Conservation (phyloP, 306 rosid genomes). For the Fragaria nilgerrensis region DNA sequence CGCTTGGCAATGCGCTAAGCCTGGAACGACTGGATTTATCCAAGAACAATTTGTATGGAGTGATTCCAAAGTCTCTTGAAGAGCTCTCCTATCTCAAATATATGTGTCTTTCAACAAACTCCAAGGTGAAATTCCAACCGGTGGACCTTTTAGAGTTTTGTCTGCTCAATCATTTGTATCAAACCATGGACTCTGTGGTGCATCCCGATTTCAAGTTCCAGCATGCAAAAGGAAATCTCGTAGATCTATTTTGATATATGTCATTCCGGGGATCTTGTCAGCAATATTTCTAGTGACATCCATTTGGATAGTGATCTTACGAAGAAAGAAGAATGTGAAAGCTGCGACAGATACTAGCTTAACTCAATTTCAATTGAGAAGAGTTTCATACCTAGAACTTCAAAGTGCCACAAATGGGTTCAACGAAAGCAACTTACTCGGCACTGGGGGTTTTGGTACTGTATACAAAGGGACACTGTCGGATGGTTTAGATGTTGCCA, state of each 20-base stretch:
- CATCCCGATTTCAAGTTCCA: neutral
- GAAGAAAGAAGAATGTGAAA: neutral
- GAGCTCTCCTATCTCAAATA: neutral
- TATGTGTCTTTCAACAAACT: conserved; percentile 15
- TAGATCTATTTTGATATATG: neutral
- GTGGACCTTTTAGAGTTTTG: conserved; percentile 15
- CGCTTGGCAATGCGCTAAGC: neutral
- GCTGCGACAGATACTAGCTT: neutral
- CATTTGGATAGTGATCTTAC: neutral
- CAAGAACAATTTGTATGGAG: neutral
- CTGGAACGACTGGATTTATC: conserved; percentile 10
- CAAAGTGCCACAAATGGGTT: conserved; percentile 16
- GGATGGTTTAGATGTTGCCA: conserved; percentile 18
- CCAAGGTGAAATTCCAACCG: conserved; percentile 31
- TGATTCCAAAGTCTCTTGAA: neutral
- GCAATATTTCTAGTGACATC: neutral
- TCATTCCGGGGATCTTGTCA: neutral
- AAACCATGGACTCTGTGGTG: conserved; percentile 30
- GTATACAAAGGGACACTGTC: conserved; percentile 18
- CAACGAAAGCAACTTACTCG: conserved; percentile 1
- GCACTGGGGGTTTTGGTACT: conserved; percentile 13
- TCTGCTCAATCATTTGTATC: conserved; percentile 30
- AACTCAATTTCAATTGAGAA: conserved; percentile 4
- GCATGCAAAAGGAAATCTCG: conserved; percentile 7
- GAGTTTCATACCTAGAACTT: conserved; percentile 22